Evolutionary conservation across 2,329 filamentous ascomycete species (phyloP).

Genomic region (Trichophyton benhamiae): DNA sequence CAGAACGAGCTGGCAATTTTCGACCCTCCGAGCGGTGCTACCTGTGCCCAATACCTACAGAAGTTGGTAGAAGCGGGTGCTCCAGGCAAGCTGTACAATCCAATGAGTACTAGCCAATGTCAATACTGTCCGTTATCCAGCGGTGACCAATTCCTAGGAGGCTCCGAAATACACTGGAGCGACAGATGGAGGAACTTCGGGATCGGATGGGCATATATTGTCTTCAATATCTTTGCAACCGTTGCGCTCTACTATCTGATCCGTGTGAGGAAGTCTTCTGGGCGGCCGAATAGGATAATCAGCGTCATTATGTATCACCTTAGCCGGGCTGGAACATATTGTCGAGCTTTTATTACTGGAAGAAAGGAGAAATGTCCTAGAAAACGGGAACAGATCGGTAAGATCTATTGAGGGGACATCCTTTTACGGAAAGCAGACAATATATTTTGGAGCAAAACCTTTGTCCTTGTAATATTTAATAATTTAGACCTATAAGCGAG

Average conservation of each 20-base stretch:
- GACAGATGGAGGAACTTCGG: conserved; percentile 60
- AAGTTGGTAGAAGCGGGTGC: conserved; percentile 35
- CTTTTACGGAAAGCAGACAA: background rate
- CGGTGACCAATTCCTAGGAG: conserved; percentile 32
- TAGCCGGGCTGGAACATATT: conserved; percentile 5
- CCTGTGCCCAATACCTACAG: conserved; percentile 48
- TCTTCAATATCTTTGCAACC: conserved; percentile 47
- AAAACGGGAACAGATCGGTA: conserved; percentile 12
- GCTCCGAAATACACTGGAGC: conserved; percentile 41
- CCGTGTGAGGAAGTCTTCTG: conserved; percentile 18
- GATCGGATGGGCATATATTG: conserved; percentile 47
- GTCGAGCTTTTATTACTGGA: conserved; percentile 11
- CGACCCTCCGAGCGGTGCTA: conserved; percentile 45
- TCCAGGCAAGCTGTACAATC: conserved; percentile 46
- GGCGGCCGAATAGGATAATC: conserved; percentile 10
- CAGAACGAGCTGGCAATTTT: conserved; percentile 58
- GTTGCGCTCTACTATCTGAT: conserved; percentile 43
- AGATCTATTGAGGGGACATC: conserved; percentile 7
- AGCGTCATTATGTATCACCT: conserved; percentile 11
- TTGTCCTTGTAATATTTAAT: background rate
- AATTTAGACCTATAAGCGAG: background rate
- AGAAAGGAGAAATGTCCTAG: conserved; percentile 10
- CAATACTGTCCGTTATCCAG: conserved; percentile 33
- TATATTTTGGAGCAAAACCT: background rate
- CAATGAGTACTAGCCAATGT: conserved; percentile 40